These are phyloP conservation scores for Tilletia indica DNA, from an alignment of 1,284 basidiomycete species.

Conservation along the genomic window DNA sequence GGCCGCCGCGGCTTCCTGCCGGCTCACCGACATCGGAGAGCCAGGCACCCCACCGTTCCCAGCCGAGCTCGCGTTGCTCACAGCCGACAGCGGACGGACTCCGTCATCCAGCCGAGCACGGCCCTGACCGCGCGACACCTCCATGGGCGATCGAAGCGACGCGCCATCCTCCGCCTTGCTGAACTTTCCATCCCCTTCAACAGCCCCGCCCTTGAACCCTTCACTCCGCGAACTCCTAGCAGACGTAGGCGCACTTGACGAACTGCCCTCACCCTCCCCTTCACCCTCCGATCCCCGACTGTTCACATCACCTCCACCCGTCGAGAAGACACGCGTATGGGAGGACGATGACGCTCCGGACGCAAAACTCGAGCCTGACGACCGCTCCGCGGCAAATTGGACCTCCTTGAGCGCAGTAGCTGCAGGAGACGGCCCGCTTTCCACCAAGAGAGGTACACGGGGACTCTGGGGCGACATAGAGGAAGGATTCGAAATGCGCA, in stretches of 20 bases:
- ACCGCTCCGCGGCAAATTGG: constrained; percentile 33
- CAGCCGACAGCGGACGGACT: too few species aligned
- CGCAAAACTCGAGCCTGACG: constrained; percentile 43
- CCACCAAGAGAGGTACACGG: neutral
- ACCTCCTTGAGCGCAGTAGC: neutral
- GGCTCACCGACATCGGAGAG: neutral
- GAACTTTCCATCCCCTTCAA: neutral
- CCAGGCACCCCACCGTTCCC: too few species aligned
- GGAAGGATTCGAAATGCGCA: constrained; percentile 5
- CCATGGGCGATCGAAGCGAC: neutral
- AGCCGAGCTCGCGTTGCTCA: too few species aligned
- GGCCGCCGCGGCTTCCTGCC: neutral
- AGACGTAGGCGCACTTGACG: constrained; percentile 44
- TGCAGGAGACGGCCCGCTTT: neutral
- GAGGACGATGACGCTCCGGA: constrained; percentile 26
- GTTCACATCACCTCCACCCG: neutral
- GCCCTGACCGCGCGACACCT: neutral
- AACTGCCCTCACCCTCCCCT: constrained; percentile 32
- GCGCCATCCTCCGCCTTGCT: neutral
- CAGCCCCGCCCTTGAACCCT: constrained; percentile 25
- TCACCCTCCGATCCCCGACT: constrained; percentile 28
- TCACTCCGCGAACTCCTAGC: constrained; percentile 46
- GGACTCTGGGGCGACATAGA: neutral
- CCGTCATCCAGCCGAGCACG: too few species aligned
- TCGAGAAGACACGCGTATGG: neutral